Evolutionary conservation across 352 stramenopile genomes (phyloP), one percentile per base, ranked within the genome.

Genomic region (Globisporangium megalacanthum): DNA sequence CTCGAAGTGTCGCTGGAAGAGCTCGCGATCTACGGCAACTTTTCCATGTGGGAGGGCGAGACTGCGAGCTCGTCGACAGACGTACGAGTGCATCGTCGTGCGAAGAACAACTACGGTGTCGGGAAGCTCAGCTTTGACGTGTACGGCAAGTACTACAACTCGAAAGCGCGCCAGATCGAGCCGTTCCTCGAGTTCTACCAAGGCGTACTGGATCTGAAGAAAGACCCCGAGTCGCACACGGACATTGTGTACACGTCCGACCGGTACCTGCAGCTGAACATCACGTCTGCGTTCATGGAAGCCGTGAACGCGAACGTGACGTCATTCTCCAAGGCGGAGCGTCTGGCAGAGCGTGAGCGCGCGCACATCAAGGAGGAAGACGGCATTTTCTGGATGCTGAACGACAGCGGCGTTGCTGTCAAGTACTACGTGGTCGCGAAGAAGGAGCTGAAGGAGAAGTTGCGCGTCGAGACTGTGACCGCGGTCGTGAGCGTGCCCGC

Each of bases 61-160:
- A 39, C 54, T 14, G 54, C 62, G 14, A 69, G n/a, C 35, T 50
- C 58, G 29, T 50, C 64, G 9, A 66, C 66, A 6, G 71, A 90
- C 48, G 36, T 79, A 11, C 60, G 73, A 49, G 62, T 65, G n/a
- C 67, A 69, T 42, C 70, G 74, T 33, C 73, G 77, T 17, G 69
- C 69, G 2, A 76, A 76, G 53, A 80, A 89, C 57, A 88, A 83
- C 48, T 90, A 77, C 50, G 86, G 82, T 29, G 66, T 92, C 8
- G 77, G 66, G 7, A 91, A 87, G 60, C 62, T 94, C 48, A 88
- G 75, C 56, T 91, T 91, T 58, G 77, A 87, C 22, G 56, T 94
- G 36, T 94, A 95, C 56, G 83, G 84, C 68, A 94, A 94, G 62
- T 95, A 95, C 56, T 95, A 90, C 79, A 95, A 95, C 66, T 68